These are phyloP conservation scores for Sphaceloma murrayae DNA, from an alignment of 2,329 filamentous ascomycete species.

Conservation along the genomic window DNA sequence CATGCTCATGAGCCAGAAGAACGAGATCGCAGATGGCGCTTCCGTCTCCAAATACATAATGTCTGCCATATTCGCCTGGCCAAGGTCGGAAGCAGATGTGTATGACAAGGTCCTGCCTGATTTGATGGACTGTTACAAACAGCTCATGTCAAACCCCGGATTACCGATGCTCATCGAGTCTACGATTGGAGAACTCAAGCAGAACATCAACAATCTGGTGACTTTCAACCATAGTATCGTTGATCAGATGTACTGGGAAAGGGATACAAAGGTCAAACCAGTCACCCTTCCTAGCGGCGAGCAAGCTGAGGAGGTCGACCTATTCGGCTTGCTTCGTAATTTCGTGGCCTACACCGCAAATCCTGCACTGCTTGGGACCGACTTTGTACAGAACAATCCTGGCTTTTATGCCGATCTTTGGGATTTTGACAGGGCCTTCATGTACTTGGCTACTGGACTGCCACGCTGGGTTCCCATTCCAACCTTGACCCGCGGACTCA, in stretches of 20 bases:
- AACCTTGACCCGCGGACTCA: conserved; percentile 39
- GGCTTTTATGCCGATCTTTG: conserved; percentile 47
- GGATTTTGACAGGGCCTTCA: conserved; percentile 45
- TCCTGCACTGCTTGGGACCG: conserved; percentile 44
- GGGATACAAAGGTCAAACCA: conserved; percentile 37
- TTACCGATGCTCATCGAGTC: conserved; percentile 34
- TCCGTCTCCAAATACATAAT: conserved; percentile 24
- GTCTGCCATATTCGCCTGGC: conserved; percentile 35
- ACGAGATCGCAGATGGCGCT: conserved; percentile 25
- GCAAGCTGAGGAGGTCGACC: conserved; percentile 42
- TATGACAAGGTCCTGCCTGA: conserved; percentile 32
- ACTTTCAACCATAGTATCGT: conserved; percentile 51
- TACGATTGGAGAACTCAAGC: conserved; percentile 34
- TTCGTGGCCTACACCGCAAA: conserved; percentile 46
- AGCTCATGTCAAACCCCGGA: conserved; percentile 41
- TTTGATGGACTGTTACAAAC: conserved; percentile 26
- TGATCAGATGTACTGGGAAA: conserved; percentile 55
- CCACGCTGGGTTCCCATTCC: conserved; percentile 49
- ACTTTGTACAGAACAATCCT: conserved; percentile 44
- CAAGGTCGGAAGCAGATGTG: conserved; percentile 28
- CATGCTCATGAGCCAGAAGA: conserved; percentile 32
- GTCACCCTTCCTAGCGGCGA: conserved; percentile 33
- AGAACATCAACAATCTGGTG: conserved; percentile 46
- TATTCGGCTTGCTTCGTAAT: conserved; percentile 46
- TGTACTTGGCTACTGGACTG: conserved; percentile 45